Conservation (phyloP, 202 grass and related monocot genomes). For the Elaeis oleifera region DNA sequence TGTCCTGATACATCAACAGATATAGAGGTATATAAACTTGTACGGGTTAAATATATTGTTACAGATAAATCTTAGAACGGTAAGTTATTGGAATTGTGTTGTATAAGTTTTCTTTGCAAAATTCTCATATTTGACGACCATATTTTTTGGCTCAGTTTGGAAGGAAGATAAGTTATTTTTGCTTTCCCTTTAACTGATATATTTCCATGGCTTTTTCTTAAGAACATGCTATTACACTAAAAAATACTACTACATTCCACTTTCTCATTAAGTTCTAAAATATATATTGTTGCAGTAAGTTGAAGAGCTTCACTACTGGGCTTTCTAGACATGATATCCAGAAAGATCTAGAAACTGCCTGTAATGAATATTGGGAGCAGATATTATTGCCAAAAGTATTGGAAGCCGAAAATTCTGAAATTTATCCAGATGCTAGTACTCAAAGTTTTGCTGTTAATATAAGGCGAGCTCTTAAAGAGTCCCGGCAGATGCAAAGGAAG, state of each 20-base stretch:
- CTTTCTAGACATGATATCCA: slow-evolving; percentile 22
- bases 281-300: slow-evolving; percentile 14
- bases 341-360: slow-evolving; percentile 25
- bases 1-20: no score
- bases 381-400: slow-evolving; percentile 23
- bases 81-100: no score
- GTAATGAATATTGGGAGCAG: slow-evolving; percentile 25
- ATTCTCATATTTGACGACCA: no score
- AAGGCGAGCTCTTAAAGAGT: slow-evolving; percentile 13
- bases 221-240: not conserved
- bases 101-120: no score
- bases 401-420: slow-evolving; percentile 21
- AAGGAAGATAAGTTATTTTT: no score
- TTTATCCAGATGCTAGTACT: slow-evolving; percentile 4
- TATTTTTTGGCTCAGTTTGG: no score
- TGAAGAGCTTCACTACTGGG: slow-evolving; percentile 1
- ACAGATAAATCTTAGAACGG: no score
- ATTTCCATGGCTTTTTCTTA: no score
- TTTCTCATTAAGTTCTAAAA: not conserved
- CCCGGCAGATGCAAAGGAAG: slow-evolving; percentile 23
- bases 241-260: not conserved
- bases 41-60: no score
- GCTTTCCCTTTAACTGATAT: no score
- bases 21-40: no score
- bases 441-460: slow-evolving; percentile 18